A percentile compares a stretch with the other conserved stretches of the same genome.
Evolutionary conservation across 257 asterid genomes (phyloP).

Genomic region (Solanum virginianum): DNA sequence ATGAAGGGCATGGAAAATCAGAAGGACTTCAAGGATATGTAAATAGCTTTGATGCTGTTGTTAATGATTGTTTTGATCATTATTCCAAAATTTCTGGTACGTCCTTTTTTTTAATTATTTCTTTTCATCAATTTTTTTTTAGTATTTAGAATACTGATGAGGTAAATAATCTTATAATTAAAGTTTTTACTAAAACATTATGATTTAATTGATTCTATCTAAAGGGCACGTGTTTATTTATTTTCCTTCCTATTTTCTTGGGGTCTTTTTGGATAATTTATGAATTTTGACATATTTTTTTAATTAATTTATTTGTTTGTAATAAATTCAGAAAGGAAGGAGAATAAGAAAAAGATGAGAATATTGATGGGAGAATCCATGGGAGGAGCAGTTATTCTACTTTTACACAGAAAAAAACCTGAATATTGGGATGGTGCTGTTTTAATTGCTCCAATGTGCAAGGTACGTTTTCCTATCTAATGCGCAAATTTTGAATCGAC

Average conservation of each 20-base stretch:
- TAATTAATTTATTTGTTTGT: no score
- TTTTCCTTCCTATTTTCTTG: no score
- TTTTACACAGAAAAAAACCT: conserved; percentile 45
- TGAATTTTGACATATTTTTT: background rate
- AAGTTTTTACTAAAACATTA: no score
- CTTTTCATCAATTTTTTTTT: no score
- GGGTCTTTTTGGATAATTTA: no score
- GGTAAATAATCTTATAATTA: no score
- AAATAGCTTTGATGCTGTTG: conserved; percentile 35
- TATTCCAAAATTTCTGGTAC: conserved; percentile 40
- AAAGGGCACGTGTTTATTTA: background rate
- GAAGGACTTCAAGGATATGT: conserved; percentile 38
- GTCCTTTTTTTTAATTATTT: background rate
- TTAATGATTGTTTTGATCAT: conserved; percentile 36
- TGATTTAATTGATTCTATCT: background rate
- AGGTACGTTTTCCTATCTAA: conserved; percentile 23
- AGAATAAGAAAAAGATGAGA: conserved; percentile 40
- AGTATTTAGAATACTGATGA: no score
- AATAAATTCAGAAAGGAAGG: conserved; percentile 29
- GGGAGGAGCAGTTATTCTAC: conserved; percentile 62
- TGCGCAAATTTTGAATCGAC: background rate
- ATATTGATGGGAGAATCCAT: conserved; percentile 63
- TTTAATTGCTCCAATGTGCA: conserved; percentile 58
- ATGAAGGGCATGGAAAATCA: conserved; percentile 65
- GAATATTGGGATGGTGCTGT: conserved; percentile 59